Conservation (phyloP, 129 eudicot genomes). For the Flaveria bidentis region DNA sequence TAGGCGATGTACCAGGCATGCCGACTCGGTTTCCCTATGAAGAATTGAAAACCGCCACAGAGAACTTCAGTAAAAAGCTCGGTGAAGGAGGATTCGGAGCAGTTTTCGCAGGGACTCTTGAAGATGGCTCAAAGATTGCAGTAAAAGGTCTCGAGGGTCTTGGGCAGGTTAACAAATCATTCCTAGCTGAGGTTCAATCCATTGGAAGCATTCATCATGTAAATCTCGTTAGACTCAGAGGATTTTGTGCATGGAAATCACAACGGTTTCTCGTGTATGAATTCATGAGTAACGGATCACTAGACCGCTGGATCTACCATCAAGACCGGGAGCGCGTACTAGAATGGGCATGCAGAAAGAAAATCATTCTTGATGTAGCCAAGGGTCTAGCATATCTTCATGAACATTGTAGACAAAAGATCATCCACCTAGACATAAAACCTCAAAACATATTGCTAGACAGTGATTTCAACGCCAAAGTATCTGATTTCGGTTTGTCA, state of each 20-base stretch:
- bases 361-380: conserved; percentile 22
- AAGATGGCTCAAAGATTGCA: conserved; percentile 21
- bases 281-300: no score
- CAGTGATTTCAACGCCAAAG: conserved; percentile 32
- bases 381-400: conserved; percentile 43
- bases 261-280: conserved; percentile 20
- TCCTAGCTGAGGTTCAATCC: conserved; percentile 32
- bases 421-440: conserved; percentile 43
- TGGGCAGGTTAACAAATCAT: conserved; percentile 24
- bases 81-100: conserved; percentile 51
- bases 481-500: conserved; percentile 45
- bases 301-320: no score
- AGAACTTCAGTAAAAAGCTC: conserved; percentile 36
- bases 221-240: no score
- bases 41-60: conserved; percentile 26
- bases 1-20: conserved; percentile 32
- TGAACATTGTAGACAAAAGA: conserved; percentile 42
- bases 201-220: conserved; percentile 19
- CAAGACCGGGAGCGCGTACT: no score
- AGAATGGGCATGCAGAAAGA: conserved; percentile 20
- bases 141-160: conserved; percentile 32
- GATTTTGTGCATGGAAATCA: background rate
- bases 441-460: conserved; percentile 44
- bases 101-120: conserved; percentile 28
- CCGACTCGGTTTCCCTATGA: conserved; percentile 36